Evolutionary conservation across 2,329 filamentous ascomycete species (phyloP), one percentile per base, ranked within the genome.

Genomic region (Diplodia seriata): DNA sequence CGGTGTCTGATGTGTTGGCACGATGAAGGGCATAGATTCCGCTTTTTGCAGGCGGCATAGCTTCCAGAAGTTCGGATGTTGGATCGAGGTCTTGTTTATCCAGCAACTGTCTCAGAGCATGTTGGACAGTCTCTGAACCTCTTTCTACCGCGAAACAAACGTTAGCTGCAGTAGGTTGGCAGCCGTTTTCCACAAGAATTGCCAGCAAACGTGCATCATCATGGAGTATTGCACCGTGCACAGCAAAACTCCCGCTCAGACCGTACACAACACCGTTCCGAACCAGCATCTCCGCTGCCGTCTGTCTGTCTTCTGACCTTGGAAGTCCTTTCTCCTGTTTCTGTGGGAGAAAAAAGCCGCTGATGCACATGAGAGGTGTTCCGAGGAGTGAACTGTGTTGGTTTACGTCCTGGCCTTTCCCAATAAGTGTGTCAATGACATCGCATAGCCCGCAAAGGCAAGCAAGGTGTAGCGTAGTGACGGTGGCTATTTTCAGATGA

Each of bases 391-490:
- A 0, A 20, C 40, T 49, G 4, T 23, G 0, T n/a, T 31, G 40
- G 5, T 33, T 49, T 2, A 50, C 40, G n/a, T 62, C 57, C 8
- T 9, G n/a, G 3, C 40, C 40, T n/a, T 33, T 12, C 3, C 31
- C 9, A 7, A 62, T 23, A 11, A 62, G 40, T 18, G 15, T 5
- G 49, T 62, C 57, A 5, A 50, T n/a, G 18, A 62, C 26, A 18
- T 31, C 57, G 9, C 5, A 4, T 2, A 62, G 47, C 8, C 40
- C 57, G 23, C 57, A 62, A 23, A 62, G n/a, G n/a, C 57, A 49
- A 11, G 57, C 57, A n/a, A 62, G 40, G 11, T 62, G 57, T 8
- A 62, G 40, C 2, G 47, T 26, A n/a, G 4, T 62, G 7, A 62
- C 15, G 23, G 49, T 40, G 31, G 14, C 26, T 40, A 62, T 62